Evolutionary conservation across 2,329 filamentous ascomycete species (phyloP).

Genomic region (Botrytis pseudocinerea): DNA sequence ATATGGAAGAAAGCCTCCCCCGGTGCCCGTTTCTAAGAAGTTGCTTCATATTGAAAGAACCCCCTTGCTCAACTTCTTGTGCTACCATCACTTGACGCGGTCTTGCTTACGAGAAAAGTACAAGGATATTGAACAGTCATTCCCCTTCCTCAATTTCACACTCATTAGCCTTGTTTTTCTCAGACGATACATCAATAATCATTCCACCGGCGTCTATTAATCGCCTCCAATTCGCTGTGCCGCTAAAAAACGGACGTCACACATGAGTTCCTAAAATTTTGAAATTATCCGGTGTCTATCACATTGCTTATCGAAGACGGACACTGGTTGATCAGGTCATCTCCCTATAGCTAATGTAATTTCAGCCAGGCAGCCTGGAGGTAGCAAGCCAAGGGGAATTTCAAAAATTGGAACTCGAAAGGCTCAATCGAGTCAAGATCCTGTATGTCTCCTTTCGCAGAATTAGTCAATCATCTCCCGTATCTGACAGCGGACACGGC

Average conservation of each 20-base stretch:
- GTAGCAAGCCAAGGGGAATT: neutral
- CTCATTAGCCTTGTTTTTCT: neutral
- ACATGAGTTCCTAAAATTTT: constrained; percentile 6
- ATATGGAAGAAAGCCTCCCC: constrained; percentile 5
- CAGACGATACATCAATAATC: neutral
- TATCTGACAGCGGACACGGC: constrained; percentile 35
- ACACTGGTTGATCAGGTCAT: constrained; percentile 26
- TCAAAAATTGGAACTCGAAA: constrained; percentile 9
- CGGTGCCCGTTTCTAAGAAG: neutral
- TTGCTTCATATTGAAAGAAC: constrained; percentile 1
- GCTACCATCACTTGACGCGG: constrained; percentile 12
- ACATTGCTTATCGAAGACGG: constrained; percentile 30
- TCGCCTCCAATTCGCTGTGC: constrained; percentile 17
- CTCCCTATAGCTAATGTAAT: neutral
- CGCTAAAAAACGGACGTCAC: constrained; percentile 23
- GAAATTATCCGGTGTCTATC: constrained; percentile 10
- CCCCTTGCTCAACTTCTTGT: neutral
- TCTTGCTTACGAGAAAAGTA: neutral
- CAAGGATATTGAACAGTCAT: constrained; percentile 1
- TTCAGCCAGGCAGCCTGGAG: constrained; percentile 1
- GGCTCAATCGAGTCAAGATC: constrained; percentile 14
- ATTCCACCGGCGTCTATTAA: constrained; percentile 23
- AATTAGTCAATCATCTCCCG: constrained; percentile 22
- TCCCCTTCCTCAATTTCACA: neutral
- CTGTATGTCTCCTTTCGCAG: constrained; percentile 12